Conservation (phyloP, 2,329 filamentous ascomycete genomes). For the Botrytis elliptica region DNA sequence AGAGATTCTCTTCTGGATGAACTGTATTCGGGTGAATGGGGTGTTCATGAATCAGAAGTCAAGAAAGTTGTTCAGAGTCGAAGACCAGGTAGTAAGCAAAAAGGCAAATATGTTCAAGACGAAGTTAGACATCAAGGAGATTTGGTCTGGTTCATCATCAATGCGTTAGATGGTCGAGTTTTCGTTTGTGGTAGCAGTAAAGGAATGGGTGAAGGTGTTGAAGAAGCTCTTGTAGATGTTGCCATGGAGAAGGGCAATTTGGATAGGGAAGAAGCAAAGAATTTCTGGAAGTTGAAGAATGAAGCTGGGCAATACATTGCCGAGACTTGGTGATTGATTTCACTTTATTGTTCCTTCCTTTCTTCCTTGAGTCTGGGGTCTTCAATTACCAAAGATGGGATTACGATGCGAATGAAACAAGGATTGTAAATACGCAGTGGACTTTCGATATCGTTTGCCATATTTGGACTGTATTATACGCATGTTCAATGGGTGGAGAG, state of each 20-base stretch:
- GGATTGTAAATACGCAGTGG: not conserved
- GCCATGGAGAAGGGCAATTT: constrained; percentile 91
- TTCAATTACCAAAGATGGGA: not conserved
- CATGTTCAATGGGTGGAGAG: not conserved
- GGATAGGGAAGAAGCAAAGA: constrained; percentile 73
- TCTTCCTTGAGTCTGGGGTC: not conserved
- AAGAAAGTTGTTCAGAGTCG: constrained; percentile 79
- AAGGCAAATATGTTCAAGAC: constrained; percentile 92
- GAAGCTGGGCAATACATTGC: constrained; percentile 94
- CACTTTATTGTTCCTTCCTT: not conserved
- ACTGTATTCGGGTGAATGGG: constrained; percentile 95
- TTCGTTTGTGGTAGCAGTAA: constrained; percentile 95
- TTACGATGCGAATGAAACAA: not conserved
- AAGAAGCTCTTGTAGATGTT: constrained; percentile 81
- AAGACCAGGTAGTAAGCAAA: constrained; percentile 50
- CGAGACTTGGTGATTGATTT: constrained; percentile 60
- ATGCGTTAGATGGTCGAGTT: constrained; percentile 89
- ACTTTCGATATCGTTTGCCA: not conserved
- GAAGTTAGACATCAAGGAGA: constrained; percentile 89
- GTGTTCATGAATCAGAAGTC: constrained; percentile 83
- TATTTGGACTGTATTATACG: not conserved
- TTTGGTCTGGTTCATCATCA: constrained; percentile 97
- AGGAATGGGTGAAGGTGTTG: constrained; percentile 97
- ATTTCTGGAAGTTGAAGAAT: constrained; percentile 91
- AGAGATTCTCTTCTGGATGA: constrained; percentile 95